These are phyloP conservation scores for Colletotrichum phormii DNA, from an alignment of 2,329 filamentous ascomycete species.

Conservation along the genomic window DNA sequence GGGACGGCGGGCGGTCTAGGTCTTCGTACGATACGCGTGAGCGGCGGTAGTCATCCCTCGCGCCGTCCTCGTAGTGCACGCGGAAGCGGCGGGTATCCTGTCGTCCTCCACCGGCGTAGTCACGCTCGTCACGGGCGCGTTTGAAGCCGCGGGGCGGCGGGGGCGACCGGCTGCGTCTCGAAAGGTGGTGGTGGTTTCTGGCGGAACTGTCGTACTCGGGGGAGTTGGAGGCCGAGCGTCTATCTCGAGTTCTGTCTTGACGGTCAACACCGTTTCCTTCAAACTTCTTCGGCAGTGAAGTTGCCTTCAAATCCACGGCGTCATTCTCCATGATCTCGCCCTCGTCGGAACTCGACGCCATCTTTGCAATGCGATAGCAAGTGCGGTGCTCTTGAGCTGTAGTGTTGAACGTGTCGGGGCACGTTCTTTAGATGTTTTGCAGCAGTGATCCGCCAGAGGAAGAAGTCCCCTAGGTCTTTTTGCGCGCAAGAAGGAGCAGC, in stretches of 20 bases:
- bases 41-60: conserved; percentile 59
- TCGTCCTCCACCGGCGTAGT: conserved; percentile 53
- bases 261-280: conserved; percentile 91
- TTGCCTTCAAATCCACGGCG: conserved; percentile 80
- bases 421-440: conserved; percentile 3
- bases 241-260: conserved; percentile 82
- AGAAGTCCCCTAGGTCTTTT: conserved; percentile 35
- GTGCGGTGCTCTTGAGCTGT: not conserved
- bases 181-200: conserved; percentile 51
- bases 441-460: conserved; percentile 35
- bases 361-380: conserved; percentile 19
- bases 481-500: conserved; percentile 31
- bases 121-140: conserved; percentile 72
- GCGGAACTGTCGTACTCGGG: conserved; percentile 63
- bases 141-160: conserved; percentile 78
- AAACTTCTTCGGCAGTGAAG: conserved; percentile 80
- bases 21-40: conserved; percentile 66
- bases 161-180: conserved; percentile 57
- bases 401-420: not conserved
- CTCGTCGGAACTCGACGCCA: conserved; percentile 77
- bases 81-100: conserved; percentile 71
- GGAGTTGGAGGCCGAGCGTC: conserved; percentile 65
- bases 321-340: conserved; percentile 86
- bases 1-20: conserved; percentile 62
- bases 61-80: conserved; percentile 70